Conservation (phyloP, 2,329 filamentous ascomycete genomes). For the Neopestalotiopsis sp. region DNA sequence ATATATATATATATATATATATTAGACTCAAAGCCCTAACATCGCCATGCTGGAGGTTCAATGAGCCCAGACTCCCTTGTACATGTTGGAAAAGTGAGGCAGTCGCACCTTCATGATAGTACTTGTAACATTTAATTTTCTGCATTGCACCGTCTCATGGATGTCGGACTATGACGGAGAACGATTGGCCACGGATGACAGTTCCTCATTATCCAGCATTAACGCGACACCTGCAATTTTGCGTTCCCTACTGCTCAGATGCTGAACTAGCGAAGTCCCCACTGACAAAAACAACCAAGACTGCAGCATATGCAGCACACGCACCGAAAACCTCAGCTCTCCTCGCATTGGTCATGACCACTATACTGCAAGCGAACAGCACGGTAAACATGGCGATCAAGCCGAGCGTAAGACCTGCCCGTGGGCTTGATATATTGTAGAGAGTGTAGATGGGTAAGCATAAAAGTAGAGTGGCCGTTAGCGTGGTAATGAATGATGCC, state of each 20-base stretch:
- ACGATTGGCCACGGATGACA: too few species aligned
- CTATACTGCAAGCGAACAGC: conserved; percentile 15
- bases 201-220: too few species aligned
- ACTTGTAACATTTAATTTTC: too few species aligned
- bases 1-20: too few species aligned
- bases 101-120: too few species aligned
- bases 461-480: conserved; percentile 9
- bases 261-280: neutral
- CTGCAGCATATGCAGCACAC: conserved; percentile 22
- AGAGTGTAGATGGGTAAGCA: conserved; percentile 18
- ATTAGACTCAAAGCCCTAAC: too few species aligned
- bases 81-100: too few species aligned
- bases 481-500: neutral
- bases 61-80: too few species aligned
- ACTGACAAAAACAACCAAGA: conserved; percentile 20
- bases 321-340: conserved; percentile 21
- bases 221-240: too few species aligned
- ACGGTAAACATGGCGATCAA: conserved; percentile 21
- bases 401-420: conserved; percentile 18
- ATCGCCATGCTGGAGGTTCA: too few species aligned
- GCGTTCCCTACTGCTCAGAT: neutral
- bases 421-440: conserved; percentile 8
- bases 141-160: too few species aligned
- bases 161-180: too few species aligned
- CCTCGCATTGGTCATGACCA: conserved; percentile 20